Evolutionary conservation across 106 monocot species (phyloP).

Genomic region (Amphibolis antarctica): DNA sequence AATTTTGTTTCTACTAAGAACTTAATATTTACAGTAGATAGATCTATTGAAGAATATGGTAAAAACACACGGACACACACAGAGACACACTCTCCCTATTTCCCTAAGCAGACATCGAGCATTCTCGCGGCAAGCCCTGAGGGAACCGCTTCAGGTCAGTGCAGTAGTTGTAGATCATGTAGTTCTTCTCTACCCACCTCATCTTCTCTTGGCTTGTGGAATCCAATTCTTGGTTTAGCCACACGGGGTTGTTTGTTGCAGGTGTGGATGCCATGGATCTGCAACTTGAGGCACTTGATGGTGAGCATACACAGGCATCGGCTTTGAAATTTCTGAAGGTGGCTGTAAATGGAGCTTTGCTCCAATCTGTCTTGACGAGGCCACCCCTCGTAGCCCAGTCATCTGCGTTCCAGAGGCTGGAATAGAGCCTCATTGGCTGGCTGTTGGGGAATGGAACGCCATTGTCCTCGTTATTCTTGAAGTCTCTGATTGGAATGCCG

Average conservation of each 20-base stretch:
- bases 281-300: not conserved
- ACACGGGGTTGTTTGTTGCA: not conserved
- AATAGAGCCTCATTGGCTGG: constrained; percentile 18
- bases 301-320: constrained; percentile 3
- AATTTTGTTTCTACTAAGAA: too few species aligned
- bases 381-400: too few species aligned
- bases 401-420: constrained; percentile 20
- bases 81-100: too few species aligned
- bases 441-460: constrained; percentile 11
- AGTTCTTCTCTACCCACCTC: constrained; percentile 8
- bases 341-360: constrained; percentile 7
- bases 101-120: constrained; percentile 5
- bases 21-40: too few species aligned
- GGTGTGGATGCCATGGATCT: too few species aligned
- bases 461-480: constrained; percentile 12
- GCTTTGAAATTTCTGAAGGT: constrained; percentile 18
- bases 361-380: constrained; percentile 5
- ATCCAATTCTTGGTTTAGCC: constrained; percentile 10
- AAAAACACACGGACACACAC: too few species aligned
- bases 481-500: constrained; percentile 12
- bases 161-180: constrained; percentile 16
- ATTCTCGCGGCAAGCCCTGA: constrained; percentile 7
- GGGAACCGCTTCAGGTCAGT: constrained; percentile 11
- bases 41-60: too few species aligned
- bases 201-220: constrained; percentile 5